These are phyloP conservation scores for Akanthomyces lecanii DNA, from an alignment of 2,329 filamentous ascomycete species.

Conservation along the genomic window DNA sequence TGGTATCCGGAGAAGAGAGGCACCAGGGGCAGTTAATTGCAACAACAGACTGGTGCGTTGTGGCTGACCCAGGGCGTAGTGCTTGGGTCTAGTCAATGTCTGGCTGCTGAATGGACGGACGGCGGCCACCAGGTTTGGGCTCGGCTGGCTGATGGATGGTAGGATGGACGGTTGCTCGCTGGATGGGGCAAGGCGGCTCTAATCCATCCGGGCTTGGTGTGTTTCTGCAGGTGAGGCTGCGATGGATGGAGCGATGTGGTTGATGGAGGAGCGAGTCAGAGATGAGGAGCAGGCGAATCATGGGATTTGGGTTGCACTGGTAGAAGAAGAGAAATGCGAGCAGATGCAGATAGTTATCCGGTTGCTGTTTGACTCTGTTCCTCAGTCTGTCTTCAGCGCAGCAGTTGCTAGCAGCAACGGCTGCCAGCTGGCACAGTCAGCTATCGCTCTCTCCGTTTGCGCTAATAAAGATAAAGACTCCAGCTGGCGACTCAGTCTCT, in stretches of 20 bases:
- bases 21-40: slow-evolving; percentile 10
- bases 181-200: slow-evolving; percentile 11
- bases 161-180: slow-evolving; percentile 16
- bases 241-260: slow-evolving; percentile 3
- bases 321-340: no score
- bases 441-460: neutral
- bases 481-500: neutral
- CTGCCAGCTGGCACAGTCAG: neutral
- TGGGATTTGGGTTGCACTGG: no score
- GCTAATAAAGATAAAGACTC: neutral
- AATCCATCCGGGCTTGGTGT: neutral
- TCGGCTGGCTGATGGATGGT: slow-evolving; percentile 16
- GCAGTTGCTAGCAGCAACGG: neutral
- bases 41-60: slow-evolving; percentile 15
- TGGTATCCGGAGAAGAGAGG: slow-evolving; percentile 17
- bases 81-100: slow-evolving; percentile 1
- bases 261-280: slow-evolving; percentile 1
- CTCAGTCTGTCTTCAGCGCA: neutral
- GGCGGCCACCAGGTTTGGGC: neutral
- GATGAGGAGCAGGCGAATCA: neutral
- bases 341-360: no score
- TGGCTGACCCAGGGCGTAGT: slow-evolving; percentile 3
- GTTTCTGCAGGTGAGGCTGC: slow-evolving; percentile 15
- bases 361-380: no score
- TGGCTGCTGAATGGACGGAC: slow-evolving; percentile 12